These are phyloP conservation scores for Stephania yunnanensis DNA, from an alignment of 164 flowering plant genomes.

Conservation along the genomic window DNA sequence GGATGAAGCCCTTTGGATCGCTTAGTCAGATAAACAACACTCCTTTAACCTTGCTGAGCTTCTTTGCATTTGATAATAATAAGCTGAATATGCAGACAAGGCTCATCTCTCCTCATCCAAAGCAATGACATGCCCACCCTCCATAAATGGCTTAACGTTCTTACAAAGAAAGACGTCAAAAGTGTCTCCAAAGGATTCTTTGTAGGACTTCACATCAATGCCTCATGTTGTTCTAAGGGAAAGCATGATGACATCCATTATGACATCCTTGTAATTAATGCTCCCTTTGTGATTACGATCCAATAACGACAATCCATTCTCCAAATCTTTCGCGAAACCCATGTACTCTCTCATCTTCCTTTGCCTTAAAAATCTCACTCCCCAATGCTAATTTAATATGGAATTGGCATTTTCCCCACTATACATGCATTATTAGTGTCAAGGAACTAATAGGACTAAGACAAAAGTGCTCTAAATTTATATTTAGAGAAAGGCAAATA, in stretches of 20 bases:
- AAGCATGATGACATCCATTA: constrained; percentile 80
- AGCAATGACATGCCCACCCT: constrained; percentile 76
- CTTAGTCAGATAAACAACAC: constrained; percentile 57
- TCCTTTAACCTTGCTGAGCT: constrained; percentile 18
- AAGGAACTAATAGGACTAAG: too few species aligned
- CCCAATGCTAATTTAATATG: too few species aligned
- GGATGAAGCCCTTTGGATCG: constrained; percentile 89
- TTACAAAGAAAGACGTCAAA: constrained; percentile 41
- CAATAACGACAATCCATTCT: constrained; percentile 28
- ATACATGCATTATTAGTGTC: too few species aligned
- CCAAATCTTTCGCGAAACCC: constrained; percentile 54
- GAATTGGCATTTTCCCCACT: too few species aligned
- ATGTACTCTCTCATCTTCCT: constrained; percentile 61
- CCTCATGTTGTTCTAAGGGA: constrained; percentile 78
- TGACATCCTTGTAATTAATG: constrained; percentile 44
- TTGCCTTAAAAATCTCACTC: constrained; percentile 78
- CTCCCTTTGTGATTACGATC: constrained; percentile 15
- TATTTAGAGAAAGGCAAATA: too few species aligned
- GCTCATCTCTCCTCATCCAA: constrained; percentile 49
- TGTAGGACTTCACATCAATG: constrained; percentile 50
- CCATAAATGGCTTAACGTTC: constrained; percentile 51
- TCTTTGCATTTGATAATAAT: constrained; percentile 21
- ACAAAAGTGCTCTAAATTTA: too few species aligned
- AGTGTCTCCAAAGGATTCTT: constrained; percentile 50
- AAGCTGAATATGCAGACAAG: constrained; percentile 29